Percentiles rank a stretch among this genome's conserved stretches.
These are phyloP conservation scores for Mycena kentingensis DNA, from an alignment of 768 basidiomycete genomes.

Conservation along the genomic window DNA sequence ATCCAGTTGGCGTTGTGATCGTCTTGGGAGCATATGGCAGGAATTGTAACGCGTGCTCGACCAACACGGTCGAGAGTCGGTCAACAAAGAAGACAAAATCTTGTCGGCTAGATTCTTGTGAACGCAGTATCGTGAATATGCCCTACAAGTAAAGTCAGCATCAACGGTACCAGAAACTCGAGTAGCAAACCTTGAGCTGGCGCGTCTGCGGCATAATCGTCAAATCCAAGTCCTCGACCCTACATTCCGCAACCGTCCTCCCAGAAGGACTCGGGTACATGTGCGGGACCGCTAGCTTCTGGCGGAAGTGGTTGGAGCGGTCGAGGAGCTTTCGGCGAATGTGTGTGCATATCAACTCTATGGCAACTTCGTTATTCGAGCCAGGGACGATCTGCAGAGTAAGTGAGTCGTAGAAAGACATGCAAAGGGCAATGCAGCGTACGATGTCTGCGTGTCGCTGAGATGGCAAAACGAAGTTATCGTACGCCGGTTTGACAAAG, in stretches of 20 bases:
- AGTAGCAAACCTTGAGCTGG: slow-evolving; percentile 67
- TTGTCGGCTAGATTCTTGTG: slow-evolving; percentile 66
- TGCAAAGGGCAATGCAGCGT: slow-evolving; percentile 19
- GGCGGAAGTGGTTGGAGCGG: slow-evolving; percentile 71
- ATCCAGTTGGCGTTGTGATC: slow-evolving; percentile 69
- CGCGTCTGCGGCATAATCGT: slow-evolving; percentile 74
- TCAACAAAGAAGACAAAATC: slow-evolving; percentile 95
- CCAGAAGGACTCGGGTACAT: slow-evolving; percentile 39
- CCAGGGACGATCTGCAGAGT: slow-evolving; percentile 87
- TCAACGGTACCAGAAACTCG: not conserved
- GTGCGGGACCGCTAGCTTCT: slow-evolving; percentile 65
- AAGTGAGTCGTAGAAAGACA: not conserved
- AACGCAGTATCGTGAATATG: slow-evolving; percentile 85
- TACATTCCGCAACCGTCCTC: slow-evolving; percentile 39
- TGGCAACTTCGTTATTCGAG: slow-evolving; percentile 83
- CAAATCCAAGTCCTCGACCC: slow-evolving; percentile 52
- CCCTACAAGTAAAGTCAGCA: slow-evolving; percentile 51
- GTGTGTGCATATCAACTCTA: slow-evolving; percentile 91
- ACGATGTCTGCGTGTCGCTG: slow-evolving; percentile 90
- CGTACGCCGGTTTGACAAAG: slow-evolving; percentile 93
- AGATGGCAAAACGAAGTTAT: slow-evolving; percentile 90
- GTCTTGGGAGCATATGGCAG: slow-evolving; percentile 69
- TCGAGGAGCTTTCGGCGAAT: slow-evolving; percentile 82
- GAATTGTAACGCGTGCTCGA: slow-evolving; percentile 81
- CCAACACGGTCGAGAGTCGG: slow-evolving; percentile 78